These are phyloP conservation scores for Schizophyllum commune DNA, from an alignment of 1,284 basidiomycete genomes.

Conservation along the genomic window DNA sequence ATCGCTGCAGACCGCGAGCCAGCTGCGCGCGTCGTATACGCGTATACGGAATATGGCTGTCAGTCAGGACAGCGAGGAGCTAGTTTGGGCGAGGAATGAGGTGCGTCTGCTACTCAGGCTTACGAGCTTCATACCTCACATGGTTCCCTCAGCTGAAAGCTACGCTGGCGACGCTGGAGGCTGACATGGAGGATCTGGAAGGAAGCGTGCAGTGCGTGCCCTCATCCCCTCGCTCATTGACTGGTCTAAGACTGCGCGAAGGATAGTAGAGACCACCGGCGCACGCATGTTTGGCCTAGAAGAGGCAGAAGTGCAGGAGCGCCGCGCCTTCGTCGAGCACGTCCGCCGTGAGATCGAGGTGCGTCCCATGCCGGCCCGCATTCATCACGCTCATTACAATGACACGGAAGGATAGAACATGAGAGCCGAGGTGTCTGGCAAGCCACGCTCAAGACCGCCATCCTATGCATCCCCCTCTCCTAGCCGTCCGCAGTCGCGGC, in stretches of 20 bases:
- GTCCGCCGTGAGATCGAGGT: slow-evolving; percentile 75
- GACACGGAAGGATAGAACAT: slow-evolving; percentile 52
- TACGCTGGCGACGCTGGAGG: slow-evolving; percentile 68
- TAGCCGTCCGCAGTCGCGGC: slow-evolving; percentile 1
- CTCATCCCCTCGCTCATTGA: not conserved
- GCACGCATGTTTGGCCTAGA: slow-evolving; percentile 80
- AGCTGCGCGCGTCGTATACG: slow-evolving; percentile 65
- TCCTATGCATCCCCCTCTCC: slow-evolving; percentile 3
- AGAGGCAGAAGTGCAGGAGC: slow-evolving; percentile 61
- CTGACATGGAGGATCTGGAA: slow-evolving; percentile 82
- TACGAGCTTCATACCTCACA: too few species aligned
- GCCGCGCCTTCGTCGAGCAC: slow-evolving; percentile 67
- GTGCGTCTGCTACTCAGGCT: too few species aligned
- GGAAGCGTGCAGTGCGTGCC: slow-evolving; percentile 71
- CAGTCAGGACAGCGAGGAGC: slow-evolving; percentile 61
- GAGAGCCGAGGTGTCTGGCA: slow-evolving; percentile 45
- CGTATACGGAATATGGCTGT: slow-evolving; percentile 67
- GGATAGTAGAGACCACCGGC: slow-evolving; percentile 74
- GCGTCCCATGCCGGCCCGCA: slow-evolving; percentile 24
- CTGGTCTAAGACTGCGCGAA: slow-evolving; percentile 19
- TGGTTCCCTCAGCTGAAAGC: slow-evolving; percentile 50
- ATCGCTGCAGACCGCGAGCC: slow-evolving; percentile 61
- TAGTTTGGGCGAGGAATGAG: slow-evolving; percentile 68
- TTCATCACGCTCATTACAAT: not conserved
- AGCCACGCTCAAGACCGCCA: slow-evolving; percentile 7